Base-by-base conservation (phyloP, 2,329 filamentous ascomycete species). In the Septoria petroselini region DNA sequence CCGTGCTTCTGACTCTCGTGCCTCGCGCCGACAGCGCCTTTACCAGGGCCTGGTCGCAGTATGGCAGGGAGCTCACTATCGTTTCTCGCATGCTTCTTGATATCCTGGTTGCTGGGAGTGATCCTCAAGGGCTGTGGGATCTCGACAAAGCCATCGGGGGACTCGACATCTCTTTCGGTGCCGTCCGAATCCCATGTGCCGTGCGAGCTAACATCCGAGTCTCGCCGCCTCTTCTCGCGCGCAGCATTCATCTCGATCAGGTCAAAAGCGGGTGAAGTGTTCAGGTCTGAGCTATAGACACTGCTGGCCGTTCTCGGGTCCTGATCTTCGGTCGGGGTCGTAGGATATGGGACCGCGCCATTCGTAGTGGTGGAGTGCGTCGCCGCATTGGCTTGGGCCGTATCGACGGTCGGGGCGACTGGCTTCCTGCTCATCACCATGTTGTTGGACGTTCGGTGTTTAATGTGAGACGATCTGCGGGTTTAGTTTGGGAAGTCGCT, bases 401-500 rank as follows among this genome's bases (percentile, higher is more conserved):
- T 73, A 41, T 71, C 68, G 35, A 73, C 64, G 39, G 58, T 60
- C 23, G 63, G 63, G 11, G 65, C 61, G 19, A 69, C 64, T 6
- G 71, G 66, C 54, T 73, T 74, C 46, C 71, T 63, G 17, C 64
- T 71, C 43, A 75, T 72, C 73, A 76, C n/a, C n/a, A n/a, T n/a
- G n/a, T n/a, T 76, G 12, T 50, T 62, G 48, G 50, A 50, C 27
- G n/a, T 9, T 35, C n/a, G 21, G 14, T 11, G 21, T 15, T 12
- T 23, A 23, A 7, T 25, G 42, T 27, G 9, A 27, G 23, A 27
- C 9, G 23, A 27, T 37, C 33, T 37, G 7, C 33, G 17, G 18
- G 14, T 17, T 33, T 15, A 33, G 12, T 33, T 12, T 33, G 3
- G 14, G 14, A 37, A 37, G 33, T 18, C 9, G 41, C 41, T 48